These are phyloP conservation scores for Colletotrichum lupini DNA, from an alignment of 2,329 filamentous ascomycete genomes.

Conservation along the genomic window DNA sequence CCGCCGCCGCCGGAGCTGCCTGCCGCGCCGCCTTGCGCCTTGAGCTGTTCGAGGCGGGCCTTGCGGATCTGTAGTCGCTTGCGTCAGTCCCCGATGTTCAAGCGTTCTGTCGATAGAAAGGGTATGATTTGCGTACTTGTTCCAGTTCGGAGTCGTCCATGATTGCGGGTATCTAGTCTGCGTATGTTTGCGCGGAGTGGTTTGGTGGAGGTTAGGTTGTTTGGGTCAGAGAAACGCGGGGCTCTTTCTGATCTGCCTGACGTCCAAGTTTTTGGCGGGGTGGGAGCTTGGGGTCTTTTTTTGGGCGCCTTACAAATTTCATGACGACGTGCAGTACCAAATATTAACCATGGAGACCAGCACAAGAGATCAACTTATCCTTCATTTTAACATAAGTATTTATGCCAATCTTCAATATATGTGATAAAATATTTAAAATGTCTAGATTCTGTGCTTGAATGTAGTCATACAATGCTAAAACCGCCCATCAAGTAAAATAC, in stretches of 20 bases:
- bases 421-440: background rate
- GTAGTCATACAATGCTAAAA: constrained; percentile 11
- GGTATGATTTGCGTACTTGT: constrained; percentile 40
- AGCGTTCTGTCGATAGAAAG: no score
- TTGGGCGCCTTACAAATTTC: constrained; percentile 21
- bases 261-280: constrained; percentile 35
- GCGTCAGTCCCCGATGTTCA: background rate
- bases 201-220: constrained; percentile 8
- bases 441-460: background rate
- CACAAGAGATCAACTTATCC: background rate
- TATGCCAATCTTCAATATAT: background rate
- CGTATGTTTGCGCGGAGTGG: constrained; percentile 12
- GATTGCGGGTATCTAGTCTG: background rate
- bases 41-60: constrained; percentile 93
- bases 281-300: constrained; percentile 7
- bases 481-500: constrained; percentile 4
- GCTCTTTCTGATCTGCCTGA: constrained; percentile 24
- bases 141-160: constrained; percentile 60
- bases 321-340: background rate
- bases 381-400: no score
- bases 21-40: constrained; percentile 70
- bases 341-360: background rate
- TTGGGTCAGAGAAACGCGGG: constrained; percentile 31
- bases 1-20: constrained; percentile 52
- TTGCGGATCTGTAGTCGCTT: constrained; percentile 76